Base-by-base conservation (phyloP, 495 filamentous ascomycete genomes). In the Halenospora varia region DNA sequence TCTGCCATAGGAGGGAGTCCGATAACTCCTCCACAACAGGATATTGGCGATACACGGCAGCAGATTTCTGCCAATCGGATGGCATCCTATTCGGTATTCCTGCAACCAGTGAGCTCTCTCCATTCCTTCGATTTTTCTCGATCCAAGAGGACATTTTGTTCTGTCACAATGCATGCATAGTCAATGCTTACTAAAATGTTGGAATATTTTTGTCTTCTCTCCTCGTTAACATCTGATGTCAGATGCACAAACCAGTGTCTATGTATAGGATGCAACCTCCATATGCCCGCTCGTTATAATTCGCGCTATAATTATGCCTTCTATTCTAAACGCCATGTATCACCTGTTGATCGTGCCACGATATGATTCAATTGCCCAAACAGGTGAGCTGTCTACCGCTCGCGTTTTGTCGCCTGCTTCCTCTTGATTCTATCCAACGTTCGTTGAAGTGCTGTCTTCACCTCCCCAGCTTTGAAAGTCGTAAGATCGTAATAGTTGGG, bases 401-500 rank as follows among this genome's bases (percentile, higher is more conserved):
- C 62, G 1, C 65, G 59, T 41, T 67, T 67, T 53, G 50, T 64
- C 8, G 65, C 65, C 29, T 64, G 61, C 52, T 59, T 68, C 23
- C 91, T 80, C 60, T 81, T 77, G 60, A 90, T 74, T 75, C 87
- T 90, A 35, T 96, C 90, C 1, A 79, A 69, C n/a, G 87, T 82
- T 49, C 84, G 79, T 65, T 85, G 79, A 42, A 99, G 73, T 0
- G 90, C 82, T 10, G 78, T 82, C 69, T 88, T 92, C 49, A 97
- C 84, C 45, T 94, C 89, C 17, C 92, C 90, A 73, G 96, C 90
- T 25, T 81, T 77, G 74, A 97, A 97, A 0, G 79, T 81, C 0
- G 80, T 73, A n/a, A 96, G 66, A 65, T 99, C 90, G 68, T 96
- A 99, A 70, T 99, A 99, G 2, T 75, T 80, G 2, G 90, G 89